phyloP scores from a whole-genome alignment of 305 asterid species.

The Coffea humblotiana region DNA sequence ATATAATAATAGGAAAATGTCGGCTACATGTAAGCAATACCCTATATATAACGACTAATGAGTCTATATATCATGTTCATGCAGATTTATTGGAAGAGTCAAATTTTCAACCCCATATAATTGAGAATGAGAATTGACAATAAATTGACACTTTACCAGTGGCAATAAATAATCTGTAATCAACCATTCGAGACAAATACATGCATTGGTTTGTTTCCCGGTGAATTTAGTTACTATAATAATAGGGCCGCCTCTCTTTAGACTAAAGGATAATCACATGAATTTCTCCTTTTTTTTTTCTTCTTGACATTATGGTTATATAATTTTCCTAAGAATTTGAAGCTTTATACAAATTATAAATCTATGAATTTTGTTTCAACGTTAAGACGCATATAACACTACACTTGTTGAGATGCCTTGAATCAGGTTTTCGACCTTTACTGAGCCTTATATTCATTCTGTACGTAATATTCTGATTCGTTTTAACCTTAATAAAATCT shows the following conservation, averaged over 20 bases:
- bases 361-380: not conserved
- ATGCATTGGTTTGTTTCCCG: not conserved
- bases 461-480: no score
- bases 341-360: not conserved
- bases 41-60: not conserved
- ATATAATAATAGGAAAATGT: not conserved
- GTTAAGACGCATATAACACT: not conserved
- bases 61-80: not conserved
- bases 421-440: no score
- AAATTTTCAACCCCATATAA: not conserved
- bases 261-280: not conserved
- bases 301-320: not conserved
- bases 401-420: no score
- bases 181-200: not conserved
- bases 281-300: not conserved
- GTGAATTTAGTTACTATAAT: no score
- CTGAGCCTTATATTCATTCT: no score
- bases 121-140: conserved; percentile 5
- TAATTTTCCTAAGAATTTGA: not conserved
- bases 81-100: not conserved
- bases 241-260: no score
- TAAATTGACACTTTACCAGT: not conserved
- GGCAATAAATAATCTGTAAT: not conserved
- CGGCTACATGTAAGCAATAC: not conserved
- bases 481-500: no score